Base-by-base conservation (phyloP, 306 rosid species). In the Fragaria iinumae region DNA sequence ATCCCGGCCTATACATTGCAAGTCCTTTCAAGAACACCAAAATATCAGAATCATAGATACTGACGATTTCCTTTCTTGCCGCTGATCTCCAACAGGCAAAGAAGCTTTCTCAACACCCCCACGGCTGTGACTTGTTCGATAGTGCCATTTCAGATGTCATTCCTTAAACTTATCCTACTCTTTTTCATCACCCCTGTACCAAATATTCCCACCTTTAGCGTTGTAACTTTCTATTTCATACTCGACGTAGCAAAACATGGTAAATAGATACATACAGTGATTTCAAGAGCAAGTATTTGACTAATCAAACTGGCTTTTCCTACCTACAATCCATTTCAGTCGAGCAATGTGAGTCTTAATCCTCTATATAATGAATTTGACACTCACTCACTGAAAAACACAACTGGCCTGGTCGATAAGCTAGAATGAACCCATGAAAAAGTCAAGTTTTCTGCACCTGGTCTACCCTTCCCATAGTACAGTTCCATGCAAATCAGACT, bases 11-110 rank as follows among this genome's bases (percentile, higher is more conserved):
- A 32, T 32, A 32, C 36, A 38, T 47, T 10, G 81, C 72, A 66
- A 73, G 77, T 50, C 67, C 76, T 64, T 77, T 74, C 17, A 65
- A 65, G 76, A 75, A 34, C 45, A 70, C 29, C 64, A 83, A 70
- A 74, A 47, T 71, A 11, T 68, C 83, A 72, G 45, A 29, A 12
- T 38, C 56, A 27, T 38, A 62, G 0, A 38, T 38, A n/a, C 66
- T 47, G 25, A 32, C 20, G 17, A 8, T 11, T 57, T 38, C 63
- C 18, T 29, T 71, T 68, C 36, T 14, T 2, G 38, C 23, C 11
- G 45, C 73, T 68, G 62, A 76, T 60, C 82, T 4, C 11, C 23
- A 2, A 4, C 53, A 0, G 17, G 52, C 25, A 71, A 74, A 74
- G 57, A 21, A 77, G 67, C 49, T 41, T 65, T 66, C 47, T 52